Conservation (phyloP, 352 stramenopile genomes). For the Pythium biforme region DNA sequence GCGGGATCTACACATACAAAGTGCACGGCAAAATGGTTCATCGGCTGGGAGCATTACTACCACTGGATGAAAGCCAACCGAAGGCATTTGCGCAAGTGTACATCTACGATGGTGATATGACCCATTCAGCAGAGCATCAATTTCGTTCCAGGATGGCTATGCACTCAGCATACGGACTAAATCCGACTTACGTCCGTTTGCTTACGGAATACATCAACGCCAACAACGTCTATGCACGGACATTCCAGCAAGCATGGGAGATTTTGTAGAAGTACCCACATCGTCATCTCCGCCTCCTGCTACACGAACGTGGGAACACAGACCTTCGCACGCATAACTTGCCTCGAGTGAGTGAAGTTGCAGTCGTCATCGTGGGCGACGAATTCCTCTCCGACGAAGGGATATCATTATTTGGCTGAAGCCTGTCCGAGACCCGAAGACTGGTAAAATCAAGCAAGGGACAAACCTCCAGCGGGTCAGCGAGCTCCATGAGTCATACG, state of each 20-base stretch:
- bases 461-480: background rate
- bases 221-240: background rate
- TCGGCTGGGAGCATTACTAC: too few relatives aligned
- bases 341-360: background rate
- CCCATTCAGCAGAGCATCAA: background rate
- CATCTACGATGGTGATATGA: constrained; percentile 1
- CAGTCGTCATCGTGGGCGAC: background rate
- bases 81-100: background rate
- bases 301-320: constrained; percentile 1
- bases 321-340: constrained; percentile 1
- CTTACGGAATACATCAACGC: constrained; percentile 2
- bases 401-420: constrained; percentile 1
- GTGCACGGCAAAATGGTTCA: too few relatives aligned
- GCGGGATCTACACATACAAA: too few relatives aligned
- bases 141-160: background rate
- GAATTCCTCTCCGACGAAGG: background rate
- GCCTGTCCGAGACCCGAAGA: background rate
- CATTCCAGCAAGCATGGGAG: background rate
- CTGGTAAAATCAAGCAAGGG: background rate
- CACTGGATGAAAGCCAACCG: too few relatives aligned
- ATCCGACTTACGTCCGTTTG: background rate
- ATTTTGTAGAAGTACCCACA: background rate
- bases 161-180: background rate
- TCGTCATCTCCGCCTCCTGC: background rate
- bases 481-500: background rate